Evolutionary conservation across 2,329 filamentous ascomycete genomes (phyloP).

Genomic region (Botrytis tulipae): DNA sequence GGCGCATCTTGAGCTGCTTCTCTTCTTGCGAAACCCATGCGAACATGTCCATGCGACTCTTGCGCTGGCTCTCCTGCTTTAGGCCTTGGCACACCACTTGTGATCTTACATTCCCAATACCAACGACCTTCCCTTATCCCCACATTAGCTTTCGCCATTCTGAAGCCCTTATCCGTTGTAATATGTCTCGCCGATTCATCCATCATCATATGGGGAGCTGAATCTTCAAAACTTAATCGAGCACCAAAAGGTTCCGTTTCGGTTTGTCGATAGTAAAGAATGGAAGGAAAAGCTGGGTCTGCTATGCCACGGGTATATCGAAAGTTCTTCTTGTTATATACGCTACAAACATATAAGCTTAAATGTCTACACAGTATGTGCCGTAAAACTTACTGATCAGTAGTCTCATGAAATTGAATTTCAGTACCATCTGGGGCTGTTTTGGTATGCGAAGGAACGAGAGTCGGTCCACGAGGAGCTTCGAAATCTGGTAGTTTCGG

Average conservation of each 20-base stretch:
- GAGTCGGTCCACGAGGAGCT: constrained; percentile 54
- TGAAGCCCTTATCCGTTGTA: constrained; percentile 89
- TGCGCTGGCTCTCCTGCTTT: constrained; percentile 31
- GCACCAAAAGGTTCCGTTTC: constrained; percentile 81
- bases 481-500: constrained; percentile 63
- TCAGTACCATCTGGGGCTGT: constrained; percentile 49
- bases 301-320: constrained; percentile 89
- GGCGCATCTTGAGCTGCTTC: constrained; percentile 81
- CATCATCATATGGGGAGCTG: constrained; percentile 80
- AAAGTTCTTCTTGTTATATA: constrained; percentile 70
- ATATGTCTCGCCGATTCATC: constrained; percentile 72
- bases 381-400: constrained; percentile 56
- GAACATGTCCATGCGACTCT: constrained; percentile 56
- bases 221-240: constrained; percentile 90
- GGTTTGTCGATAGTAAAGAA: constrained; percentile 83
- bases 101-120: constrained; percentile 93
- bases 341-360: constrained; percentile 42
- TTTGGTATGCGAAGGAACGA: constrained; percentile 56
- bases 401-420: constrained; percentile 60
- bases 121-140: constrained; percentile 84
- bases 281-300: constrained; percentile 81
- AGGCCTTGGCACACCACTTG: constrained; percentile 63
- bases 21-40: constrained; percentile 81
- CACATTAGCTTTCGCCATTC: constrained; percentile 87
- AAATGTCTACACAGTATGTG: not conserved